Conservation (phyloP, 2,329 filamentous ascomycete species). For the Ophiocordyceps camponoti-saundersi region DNA sequence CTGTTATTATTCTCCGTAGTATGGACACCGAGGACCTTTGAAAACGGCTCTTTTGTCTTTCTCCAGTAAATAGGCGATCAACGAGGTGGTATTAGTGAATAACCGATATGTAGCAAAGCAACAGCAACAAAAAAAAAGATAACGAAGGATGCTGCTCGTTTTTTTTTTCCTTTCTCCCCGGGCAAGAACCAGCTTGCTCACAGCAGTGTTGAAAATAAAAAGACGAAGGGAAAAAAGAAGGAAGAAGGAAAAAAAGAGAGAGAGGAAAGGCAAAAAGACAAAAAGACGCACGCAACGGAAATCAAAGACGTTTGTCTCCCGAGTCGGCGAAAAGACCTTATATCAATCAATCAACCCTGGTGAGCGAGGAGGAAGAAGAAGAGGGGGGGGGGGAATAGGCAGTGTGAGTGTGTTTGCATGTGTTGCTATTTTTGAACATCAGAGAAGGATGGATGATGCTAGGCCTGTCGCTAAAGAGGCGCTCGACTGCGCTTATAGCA, state of each 20-base stretch:
- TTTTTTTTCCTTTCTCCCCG: not conserved
- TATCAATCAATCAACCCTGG: conserved; percentile 19
- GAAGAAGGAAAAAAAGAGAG: conserved; percentile 7
- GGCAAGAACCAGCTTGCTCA: too few species aligned
- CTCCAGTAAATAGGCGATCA: not conserved
- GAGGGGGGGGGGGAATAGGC: not conserved
- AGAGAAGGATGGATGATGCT: conserved; percentile 7
- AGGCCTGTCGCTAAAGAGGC: conserved; percentile 8
- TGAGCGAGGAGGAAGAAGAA: not conserved
- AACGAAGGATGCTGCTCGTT: too few species aligned
- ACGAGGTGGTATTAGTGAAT: not conserved
- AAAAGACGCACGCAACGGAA: conserved; percentile 13
- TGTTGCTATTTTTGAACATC: conserved; percentile 23
- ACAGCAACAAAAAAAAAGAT: not conserved
- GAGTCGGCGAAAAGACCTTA: conserved; percentile 27
- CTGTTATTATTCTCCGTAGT: not conserved
- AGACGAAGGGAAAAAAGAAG: not conserved
- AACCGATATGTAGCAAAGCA: not conserved
- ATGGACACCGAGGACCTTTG: not conserved
- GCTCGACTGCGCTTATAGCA: conserved; percentile 26
- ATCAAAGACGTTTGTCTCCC: conserved; percentile 10
- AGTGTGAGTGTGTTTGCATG: not conserved
- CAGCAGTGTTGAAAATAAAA: not conserved
- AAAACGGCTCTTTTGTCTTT: not conserved
- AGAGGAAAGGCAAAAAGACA: not conserved